Evolutionary conservation across 805 yeast species (phyloP).

Genomic region (Saccharomycopsis sp.): DNA sequence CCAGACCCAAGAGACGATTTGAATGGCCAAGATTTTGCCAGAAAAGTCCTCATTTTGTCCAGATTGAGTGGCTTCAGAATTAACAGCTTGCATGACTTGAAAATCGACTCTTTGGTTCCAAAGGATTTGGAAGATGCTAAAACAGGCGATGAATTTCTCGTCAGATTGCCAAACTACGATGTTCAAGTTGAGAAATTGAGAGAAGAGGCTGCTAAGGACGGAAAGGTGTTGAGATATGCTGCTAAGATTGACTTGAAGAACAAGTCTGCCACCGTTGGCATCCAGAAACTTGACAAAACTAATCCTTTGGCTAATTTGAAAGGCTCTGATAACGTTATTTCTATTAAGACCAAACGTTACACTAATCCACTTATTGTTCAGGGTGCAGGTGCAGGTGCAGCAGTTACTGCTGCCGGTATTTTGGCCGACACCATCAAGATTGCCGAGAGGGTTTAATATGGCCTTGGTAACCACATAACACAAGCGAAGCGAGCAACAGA

Average conservation of each 20-base stretch:
- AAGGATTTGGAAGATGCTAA: constrained; percentile 67
- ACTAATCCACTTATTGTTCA: constrained; percentile 89
- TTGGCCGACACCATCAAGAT: constrained; percentile 88
- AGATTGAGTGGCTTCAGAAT: constrained; percentile 85
- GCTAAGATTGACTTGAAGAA: constrained; percentile 79
- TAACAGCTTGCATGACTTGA: constrained; percentile 85
- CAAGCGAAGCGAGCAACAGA: too few species aligned
- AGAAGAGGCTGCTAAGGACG: constrained; percentile 71
- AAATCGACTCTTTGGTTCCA: constrained; percentile 91
- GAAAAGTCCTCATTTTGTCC: constrained; percentile 94
- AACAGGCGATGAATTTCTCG: constrained; percentile 71
- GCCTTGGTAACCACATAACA: too few species aligned
- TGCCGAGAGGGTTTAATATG: constrained; percentile 65
- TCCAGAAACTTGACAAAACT: constrained; percentile 76
- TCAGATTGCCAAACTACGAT: constrained; percentile 78
- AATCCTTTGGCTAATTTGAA: constrained; percentile 95
- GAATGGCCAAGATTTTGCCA: constrained; percentile 96
- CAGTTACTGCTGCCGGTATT: constrained; percentile 73
- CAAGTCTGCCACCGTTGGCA: constrained; percentile 73
- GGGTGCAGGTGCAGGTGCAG: constrained; percentile 95
- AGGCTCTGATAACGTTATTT: constrained; percentile 94
- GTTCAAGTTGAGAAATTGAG: constrained; percentile 69
- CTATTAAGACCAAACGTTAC: constrained; percentile 88
- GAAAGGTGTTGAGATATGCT: constrained; percentile 87
- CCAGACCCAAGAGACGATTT: constrained; percentile 99